Conservation (phyloP, 306 rosid genomes). For the Pterocarpus macrocarpus region DNA sequence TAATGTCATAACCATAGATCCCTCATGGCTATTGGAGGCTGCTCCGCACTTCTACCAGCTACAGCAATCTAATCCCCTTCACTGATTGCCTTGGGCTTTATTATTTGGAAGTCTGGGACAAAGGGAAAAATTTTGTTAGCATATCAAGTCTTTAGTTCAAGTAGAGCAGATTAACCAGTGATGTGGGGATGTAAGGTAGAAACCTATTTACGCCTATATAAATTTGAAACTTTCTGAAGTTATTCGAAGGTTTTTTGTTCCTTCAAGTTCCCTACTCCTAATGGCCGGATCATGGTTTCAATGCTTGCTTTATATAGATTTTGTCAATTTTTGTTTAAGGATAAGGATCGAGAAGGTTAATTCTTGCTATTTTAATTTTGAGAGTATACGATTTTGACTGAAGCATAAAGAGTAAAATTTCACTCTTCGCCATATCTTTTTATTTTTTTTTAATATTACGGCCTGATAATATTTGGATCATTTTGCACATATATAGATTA, state of each 20-base stretch:
- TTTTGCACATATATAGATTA: not conserved
- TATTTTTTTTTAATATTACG: not conserved
- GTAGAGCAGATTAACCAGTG: constrained; percentile 35
- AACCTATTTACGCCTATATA: constrained; percentile 23
- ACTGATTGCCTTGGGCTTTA: constrained; percentile 41
- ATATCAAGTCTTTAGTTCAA: constrained; percentile 11
- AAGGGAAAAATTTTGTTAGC: constrained; percentile 15
- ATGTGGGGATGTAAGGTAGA: constrained; percentile 15
- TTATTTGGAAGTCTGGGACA: not conserved
- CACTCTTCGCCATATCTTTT: not conserved
- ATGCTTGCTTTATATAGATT: not conserved
- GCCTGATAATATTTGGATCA: not conserved
- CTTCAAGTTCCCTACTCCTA: not conserved
- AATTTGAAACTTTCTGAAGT: not conserved
- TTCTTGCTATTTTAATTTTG: not conserved
- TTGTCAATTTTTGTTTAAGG: not conserved
- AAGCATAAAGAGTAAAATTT: not conserved
- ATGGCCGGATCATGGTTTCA: not conserved
- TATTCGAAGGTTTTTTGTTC: not conserved
- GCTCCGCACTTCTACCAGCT: constrained; percentile 92
- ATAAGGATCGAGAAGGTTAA: not conserved
- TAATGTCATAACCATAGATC: constrained; percentile 82
- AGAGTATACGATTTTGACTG: not conserved
- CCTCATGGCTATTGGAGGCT: constrained; percentile 79
- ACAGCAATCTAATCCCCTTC: constrained; percentile 59